Evolutionary conservation across 192 early-diverging fungal genomes (phyloP), one percentile per base, ranked within the genome.

Genomic region (Coemansia sp.): DNA sequence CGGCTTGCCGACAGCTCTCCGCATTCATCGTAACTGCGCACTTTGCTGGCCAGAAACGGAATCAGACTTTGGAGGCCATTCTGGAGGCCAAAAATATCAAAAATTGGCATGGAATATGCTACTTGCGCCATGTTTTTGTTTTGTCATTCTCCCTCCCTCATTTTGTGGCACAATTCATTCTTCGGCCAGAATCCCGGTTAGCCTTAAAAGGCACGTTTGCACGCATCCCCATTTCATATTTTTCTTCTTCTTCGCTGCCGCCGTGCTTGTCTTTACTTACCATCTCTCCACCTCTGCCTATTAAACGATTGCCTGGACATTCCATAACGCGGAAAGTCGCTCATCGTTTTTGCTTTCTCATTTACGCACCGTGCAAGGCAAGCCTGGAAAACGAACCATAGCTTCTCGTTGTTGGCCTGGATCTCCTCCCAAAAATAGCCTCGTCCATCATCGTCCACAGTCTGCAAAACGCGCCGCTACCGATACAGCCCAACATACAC

Each of bases 131-230:
- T 57, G 55, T 57, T 57, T 57, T 34, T 34, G 13, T 33, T 57
- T 57, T 57, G 55, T n/a, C 55, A 38, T 46, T 40, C 34, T 29
- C 54, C 55, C 67, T 36, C 67, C 54, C 67, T 56, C 60, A 60
- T 42, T 53, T 62, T 33, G 33, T 25, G 17, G 17, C 19, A 36
- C 34, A 57, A 57, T 57, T 20, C 55, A 57, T 57, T 57, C 55
- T 57, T 57, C 14, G 55, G 34, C 55, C 55, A 36, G 53, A 54
- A 32, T 25, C 53, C 53, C 53, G 53, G 53, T 29, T 54, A 33
- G 53, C 25, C 25, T 25, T 57, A 57, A 35, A 57, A 57, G 35
- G 15, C 55, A 35, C 55, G 55, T 36, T 57, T 36, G 33, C 55
- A 15, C 55, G 15, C 33, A n/a, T 13, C 29, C 55, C 33, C 55